A percentile compares a stretch with the other conserved stretches of the same genome.
Evolutionary conservation across 202 grass and related monocot species (phyloP).

Genomic region (Zizania palustris): DNA sequence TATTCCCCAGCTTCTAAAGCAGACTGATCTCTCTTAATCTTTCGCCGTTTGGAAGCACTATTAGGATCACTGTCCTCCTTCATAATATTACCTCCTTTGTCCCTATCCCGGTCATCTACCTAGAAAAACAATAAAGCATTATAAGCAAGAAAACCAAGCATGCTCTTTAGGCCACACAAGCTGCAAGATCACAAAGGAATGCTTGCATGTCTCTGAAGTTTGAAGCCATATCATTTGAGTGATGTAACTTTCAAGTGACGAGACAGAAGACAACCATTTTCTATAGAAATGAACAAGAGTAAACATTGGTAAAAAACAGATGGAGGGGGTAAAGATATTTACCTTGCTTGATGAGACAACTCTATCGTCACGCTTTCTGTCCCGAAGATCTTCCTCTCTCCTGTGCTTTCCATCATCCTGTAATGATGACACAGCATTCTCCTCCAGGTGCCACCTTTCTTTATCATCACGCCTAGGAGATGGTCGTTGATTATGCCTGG

Average conservation of each 20-base stretch:
- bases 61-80: conserved; percentile 83
- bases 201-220: not conserved
- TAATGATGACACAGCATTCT: conserved; percentile 45
- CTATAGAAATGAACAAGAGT: not conserved
- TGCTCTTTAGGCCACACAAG: conserved; percentile 9
- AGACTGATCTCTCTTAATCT: conserved; percentile 72
- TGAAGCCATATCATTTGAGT: not conserved
- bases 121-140: conserved; percentile 47
- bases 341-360: conserved; percentile 80
- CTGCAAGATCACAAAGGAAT: conserved; percentile 26
- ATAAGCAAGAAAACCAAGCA: conserved; percentile 22
- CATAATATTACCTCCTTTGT: conserved; percentile 53
- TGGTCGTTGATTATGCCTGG: conserved; percentile 60
- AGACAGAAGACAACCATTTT: not conserved
- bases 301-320: not conserved
- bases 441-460: conserved; percentile 73
- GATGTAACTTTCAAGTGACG: conserved; percentile 5
- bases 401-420: conserved; percentile 83
- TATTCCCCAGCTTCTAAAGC: conserved; percentile 85
- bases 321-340: conserved; percentile 20
- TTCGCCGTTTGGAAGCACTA: conserved; percentile 73
- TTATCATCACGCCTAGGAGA: conserved; percentile 87
- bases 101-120: conserved; percentile 87
- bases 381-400: conserved; percentile 82
- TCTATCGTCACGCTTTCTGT: conserved; percentile 89